Base-by-base conservation (phyloP, 108 stramenopile genomes). In the Nitzschia sp. region DNA sequence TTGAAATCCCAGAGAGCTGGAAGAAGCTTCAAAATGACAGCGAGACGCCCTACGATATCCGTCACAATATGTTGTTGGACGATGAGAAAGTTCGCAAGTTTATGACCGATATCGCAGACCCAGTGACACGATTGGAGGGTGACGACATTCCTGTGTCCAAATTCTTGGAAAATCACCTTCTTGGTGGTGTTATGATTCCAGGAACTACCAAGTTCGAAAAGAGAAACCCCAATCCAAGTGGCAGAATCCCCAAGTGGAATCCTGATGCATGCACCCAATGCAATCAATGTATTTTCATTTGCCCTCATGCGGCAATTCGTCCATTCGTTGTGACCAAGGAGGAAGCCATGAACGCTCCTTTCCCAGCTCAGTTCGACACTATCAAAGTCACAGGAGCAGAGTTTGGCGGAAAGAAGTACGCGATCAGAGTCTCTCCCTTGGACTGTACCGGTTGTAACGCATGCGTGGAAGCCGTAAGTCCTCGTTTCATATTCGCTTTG, bases 381-480 rank as follows among this genome's bases (percentile, higher is more conserved):
- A 45, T 78, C 11, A 86, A 83, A 64, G 82, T 82, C 26, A 54
- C 68, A 21, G 85, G 82, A 1, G 29, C 68, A 11, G 85, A 83
- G 46, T 56, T 86, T 35, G 77, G 75, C 11, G 85, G 85, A 4
- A 86, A 86, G 63, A 42, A 80, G 38, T 86, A 86, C 58, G 74
- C 82, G 0, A 45, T 86, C 24, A 74, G 70, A 59, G 71, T 86
- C 42, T 86, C 85, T 11, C 80, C 80, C 11, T 62, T 86, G 48
- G 85, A 86, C 54, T 86, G 85, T 56, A 86, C 85, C 25, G 85
- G 85, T 11, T 86, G 85, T 54, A 83, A 72, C 72, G 85, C 85
- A 24, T 86, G 85, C 51, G 82, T 86, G 1, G 80, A 86, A 51
- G 85, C 85, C 1, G 49, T 51, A 51, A 51, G 49, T 51, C 21